phyloP scores from a whole-genome alignment of 1,284 basidiomycete genomes.

The Meripilus lineatus region DNA sequence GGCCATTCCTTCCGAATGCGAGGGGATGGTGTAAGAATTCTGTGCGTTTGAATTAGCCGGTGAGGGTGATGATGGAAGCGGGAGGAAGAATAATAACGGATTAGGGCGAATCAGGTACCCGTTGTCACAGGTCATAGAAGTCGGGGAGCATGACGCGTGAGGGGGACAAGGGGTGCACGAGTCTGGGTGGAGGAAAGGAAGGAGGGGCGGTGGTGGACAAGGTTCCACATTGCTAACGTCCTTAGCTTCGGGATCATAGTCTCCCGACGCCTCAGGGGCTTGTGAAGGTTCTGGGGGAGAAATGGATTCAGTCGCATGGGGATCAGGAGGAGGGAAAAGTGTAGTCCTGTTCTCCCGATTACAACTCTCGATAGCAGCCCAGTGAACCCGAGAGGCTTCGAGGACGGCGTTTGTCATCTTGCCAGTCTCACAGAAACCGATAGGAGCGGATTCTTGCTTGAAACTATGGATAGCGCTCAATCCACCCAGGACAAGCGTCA shows the following conservation, averaged over 20 bases:
- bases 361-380: constrained; percentile 54
- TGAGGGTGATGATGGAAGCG: constrained; percentile 22
- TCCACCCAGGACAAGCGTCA: constrained; percentile 32
- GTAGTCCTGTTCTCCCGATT: constrained; percentile 49
- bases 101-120: constrained; percentile 72
- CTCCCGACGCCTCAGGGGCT: not conserved
- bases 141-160: constrained; percentile 70
- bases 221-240: constrained; percentile 22
- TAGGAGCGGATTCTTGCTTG: constrained; percentile 62
- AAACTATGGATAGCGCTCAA: constrained; percentile 44
- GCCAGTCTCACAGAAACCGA: constrained; percentile 82
- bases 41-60: constrained; percentile 19
- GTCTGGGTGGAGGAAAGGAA: constrained; percentile 59
- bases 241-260: constrained; percentile 3
- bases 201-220: constrained; percentile 49
- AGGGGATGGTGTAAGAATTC: constrained; percentile 12
- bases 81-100: constrained; percentile 52
- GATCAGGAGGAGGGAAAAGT: constrained; percentile 27
- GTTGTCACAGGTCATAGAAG: constrained; percentile 63
- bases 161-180: constrained; percentile 84
- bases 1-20: constrained; percentile 18
- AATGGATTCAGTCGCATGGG: constrained; percentile 22
- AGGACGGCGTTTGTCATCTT: constrained; percentile 60
- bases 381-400: constrained; percentile 38
- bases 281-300: constrained; percentile 15